phyloP scores from a whole-genome alignment of 805 yeast species.

The Hanseniaspora guilliermondii region DNA sequence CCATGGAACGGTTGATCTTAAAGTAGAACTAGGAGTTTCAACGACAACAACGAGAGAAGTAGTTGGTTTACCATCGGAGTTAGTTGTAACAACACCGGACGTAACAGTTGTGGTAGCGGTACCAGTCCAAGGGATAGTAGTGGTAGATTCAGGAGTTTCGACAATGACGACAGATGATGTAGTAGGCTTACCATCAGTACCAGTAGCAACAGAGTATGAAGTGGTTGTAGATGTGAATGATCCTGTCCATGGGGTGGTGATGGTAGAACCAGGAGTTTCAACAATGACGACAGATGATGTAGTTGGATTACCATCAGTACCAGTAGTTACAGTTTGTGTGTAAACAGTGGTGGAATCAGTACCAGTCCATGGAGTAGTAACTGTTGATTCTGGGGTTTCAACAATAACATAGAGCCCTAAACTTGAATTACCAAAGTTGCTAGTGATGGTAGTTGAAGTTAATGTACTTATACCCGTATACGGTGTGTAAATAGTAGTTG shows the following conservation, averaged over 20 bases:
- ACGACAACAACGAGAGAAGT: background rate
- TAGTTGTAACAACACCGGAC: background rate
- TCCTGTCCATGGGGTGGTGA: background rate
- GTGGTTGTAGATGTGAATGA: too few species aligned
- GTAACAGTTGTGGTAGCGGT: background rate
- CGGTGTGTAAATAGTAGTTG: background rate
- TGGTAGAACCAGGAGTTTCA: background rate
- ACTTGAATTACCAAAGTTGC: background rate
- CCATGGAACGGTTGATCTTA: background rate
- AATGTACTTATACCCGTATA: background rate
- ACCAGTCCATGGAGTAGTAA: constrained; percentile 6
- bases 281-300: too few species aligned
- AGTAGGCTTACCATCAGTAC: too few species aligned
- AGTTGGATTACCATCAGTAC: constrained; percentile 1
- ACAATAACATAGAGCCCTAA: background rate
- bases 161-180: background rate
- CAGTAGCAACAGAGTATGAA: too few species aligned
- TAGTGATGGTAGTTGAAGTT: too few species aligned
- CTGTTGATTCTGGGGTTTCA: background rate
- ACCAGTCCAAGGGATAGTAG: background rate
- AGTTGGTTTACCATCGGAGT: background rate
- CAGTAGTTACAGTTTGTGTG: background rate
- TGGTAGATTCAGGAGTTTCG: background rate
- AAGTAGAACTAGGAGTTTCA: background rate
- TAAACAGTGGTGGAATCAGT: background rate